These are phyloP conservation scores for Pichia heedii DNA, from an alignment of 805 yeast genomes.

Conservation along the genomic window DNA sequence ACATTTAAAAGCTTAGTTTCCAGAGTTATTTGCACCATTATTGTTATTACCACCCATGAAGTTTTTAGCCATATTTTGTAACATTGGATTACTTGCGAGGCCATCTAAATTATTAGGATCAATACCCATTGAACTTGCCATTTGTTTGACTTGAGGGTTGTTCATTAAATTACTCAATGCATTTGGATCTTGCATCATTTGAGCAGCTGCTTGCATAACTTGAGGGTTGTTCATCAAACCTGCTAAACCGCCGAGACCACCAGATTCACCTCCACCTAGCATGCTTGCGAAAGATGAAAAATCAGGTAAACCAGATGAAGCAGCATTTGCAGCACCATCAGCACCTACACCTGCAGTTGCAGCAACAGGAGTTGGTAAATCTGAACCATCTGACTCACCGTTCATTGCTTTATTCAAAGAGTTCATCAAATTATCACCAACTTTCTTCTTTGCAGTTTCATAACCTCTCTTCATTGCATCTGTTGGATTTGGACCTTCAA, in stretches of 20 bases:
- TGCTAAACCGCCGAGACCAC: slow-evolving; percentile 61
- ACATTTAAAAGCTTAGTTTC: too few species aligned
- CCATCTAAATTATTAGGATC: slow-evolving; percentile 58
- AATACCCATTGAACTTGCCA: slow-evolving; percentile 71
- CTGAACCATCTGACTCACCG: slow-evolving; percentile 17
- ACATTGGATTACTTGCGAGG: slow-evolving; percentile 73
- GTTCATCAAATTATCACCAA: slow-evolving; percentile 59
- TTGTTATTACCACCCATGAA: slow-evolving; percentile 48
- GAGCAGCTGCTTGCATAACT: slow-evolving; percentile 80
- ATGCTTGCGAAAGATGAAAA: slow-evolving; percentile 46
- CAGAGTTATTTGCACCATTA: too few species aligned
- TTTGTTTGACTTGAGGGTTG: slow-evolving; percentile 83
- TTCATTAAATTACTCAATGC: slow-evolving; percentile 67
- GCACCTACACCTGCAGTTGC: slow-evolving; percentile 21
- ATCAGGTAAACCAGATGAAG: slow-evolving; percentile 63
- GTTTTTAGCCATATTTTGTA: slow-evolving; percentile 61
- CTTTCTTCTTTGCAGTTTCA: slow-evolving; percentile 86
- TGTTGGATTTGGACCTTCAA: slow-evolving; percentile 76
- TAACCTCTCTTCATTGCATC: slow-evolving; percentile 90
- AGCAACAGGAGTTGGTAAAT: slow-evolving; percentile 16
- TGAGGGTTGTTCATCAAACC: slow-evolving; percentile 73
- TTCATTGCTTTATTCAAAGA: slow-evolving; percentile 24
- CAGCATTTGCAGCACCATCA: slow-evolving; percentile 9
- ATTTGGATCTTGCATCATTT: slow-evolving; percentile 78
- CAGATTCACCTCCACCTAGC: slow-evolving; percentile 65